Percentiles rank a stretch among this genome's conserved stretches.
Evolutionary conservation across 208 protist species (phyloP).

Genomic region (Trypanosoma avium): DNA sequence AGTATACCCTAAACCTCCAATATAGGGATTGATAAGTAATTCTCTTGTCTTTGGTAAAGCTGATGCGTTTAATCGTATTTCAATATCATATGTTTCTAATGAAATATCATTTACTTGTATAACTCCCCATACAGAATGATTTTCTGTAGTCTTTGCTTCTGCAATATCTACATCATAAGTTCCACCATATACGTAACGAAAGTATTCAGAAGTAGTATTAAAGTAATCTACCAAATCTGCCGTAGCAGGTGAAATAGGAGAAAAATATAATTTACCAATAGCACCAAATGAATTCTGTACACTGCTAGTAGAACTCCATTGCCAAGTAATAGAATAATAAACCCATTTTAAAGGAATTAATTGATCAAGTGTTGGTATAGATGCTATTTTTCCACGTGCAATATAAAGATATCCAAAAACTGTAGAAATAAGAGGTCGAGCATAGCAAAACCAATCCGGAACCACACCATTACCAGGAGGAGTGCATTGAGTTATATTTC

Average conservation of each 20-base stretch:
- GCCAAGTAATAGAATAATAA: neutral
- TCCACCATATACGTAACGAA: conserved; percentile 50
- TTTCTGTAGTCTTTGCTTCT: conserved; percentile 25
- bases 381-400: conserved; percentile 24
- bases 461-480: neutral
- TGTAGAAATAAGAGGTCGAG: conserved; percentile 5
- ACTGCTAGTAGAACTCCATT: neutral
- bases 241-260: conserved; percentile 34
- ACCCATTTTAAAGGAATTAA: conserved; percentile 59
- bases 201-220: conserved; percentile 26
- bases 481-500: neutral
- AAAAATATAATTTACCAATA: conserved; percentile 23
- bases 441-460: conserved; percentile 5
- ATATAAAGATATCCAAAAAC: neutral
- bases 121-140: conserved; percentile 39
- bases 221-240: conserved; percentile 34
- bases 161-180: conserved; percentile 26
- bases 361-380: conserved; percentile 33
- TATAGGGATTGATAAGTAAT: conserved; percentile 22
- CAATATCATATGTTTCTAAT: conserved; percentile 35
- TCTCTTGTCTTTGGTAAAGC: conserved; percentile 35
- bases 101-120: conserved; percentile 38
- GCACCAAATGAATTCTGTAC: neutral
- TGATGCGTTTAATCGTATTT: conserved; percentile 53
- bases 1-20: conserved; percentile 27